These are phyloP conservation scores for Microsporum canis DNA, from an alignment of 2,329 filamentous ascomycete genomes.

Conservation along the genomic window DNA sequence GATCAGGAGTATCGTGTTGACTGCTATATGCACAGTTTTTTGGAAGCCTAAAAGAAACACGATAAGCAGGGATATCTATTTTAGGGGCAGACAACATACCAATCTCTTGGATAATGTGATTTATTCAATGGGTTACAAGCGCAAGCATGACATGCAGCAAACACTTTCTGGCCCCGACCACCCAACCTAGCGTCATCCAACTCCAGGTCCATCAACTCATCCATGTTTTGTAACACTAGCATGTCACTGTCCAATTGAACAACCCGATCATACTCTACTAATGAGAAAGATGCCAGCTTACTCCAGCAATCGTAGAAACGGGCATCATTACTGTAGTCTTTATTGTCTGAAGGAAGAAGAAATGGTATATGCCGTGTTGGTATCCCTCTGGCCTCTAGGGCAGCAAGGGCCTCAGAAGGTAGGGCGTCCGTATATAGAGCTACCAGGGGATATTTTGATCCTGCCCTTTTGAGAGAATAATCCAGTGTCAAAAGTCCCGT, in stretches of 20 bases:
- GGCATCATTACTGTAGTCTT: constrained; percentile 63
- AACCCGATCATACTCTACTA: constrained; percentile 65
- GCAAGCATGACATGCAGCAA: constrained; percentile 75
- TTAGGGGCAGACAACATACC: constrained; percentile 34
- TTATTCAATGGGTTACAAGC: constrained; percentile 74
- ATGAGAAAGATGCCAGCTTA: constrained; percentile 68
- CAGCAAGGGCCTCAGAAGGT: constrained; percentile 54
- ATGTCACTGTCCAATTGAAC: constrained; percentile 85
- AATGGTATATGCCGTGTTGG: constrained; percentile 59
- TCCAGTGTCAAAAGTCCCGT: constrained; percentile 72
- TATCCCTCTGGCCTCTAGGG: constrained; percentile 59
- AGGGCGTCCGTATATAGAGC: constrained; percentile 74
- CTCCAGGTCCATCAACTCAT: constrained; percentile 75
- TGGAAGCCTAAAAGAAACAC: constrained; percentile 32
- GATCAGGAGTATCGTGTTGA: constrained; percentile 42
- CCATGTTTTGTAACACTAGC: constrained; percentile 74
- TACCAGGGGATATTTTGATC: constrained; percentile 64
- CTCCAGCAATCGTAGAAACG: constrained; percentile 87
- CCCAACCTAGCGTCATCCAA: constrained; percentile 49
- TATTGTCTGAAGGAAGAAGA: constrained; percentile 53
- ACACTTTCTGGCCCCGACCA: constrained; percentile 52
- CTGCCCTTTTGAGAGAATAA: constrained; percentile 56
- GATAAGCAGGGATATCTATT: background rate
- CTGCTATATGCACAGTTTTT: constrained; percentile 51
- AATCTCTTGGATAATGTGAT: constrained; percentile 64